A percentile compares a stretch with the other conserved stretches of the same genome.
phyloP scores from a whole-genome alignment of 768 basidiomycete genomes.

The Tricholoma matsutake region DNA sequence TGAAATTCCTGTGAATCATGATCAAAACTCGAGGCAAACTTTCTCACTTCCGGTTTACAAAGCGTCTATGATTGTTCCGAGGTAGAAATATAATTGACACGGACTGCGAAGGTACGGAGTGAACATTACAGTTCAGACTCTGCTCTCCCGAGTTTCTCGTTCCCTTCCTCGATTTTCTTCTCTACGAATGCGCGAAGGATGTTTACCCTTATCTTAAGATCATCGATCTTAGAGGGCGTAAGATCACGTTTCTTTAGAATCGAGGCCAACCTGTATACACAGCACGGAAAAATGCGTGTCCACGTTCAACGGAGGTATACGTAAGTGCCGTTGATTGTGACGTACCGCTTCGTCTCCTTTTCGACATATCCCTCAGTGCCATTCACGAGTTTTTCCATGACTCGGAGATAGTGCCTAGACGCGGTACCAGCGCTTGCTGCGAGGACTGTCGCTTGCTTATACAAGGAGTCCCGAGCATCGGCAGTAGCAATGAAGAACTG shows the following conservation, averaged over 20 bases:
- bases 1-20: constrained; percentile 6
- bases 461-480: constrained; percentile 55
- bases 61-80: constrained; percentile 1
- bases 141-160: constrained; percentile 34
- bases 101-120: constrained; percentile 1
- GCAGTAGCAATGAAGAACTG: constrained; percentile 66
- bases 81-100: constrained; percentile 1
- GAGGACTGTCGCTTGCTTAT: constrained; percentile 59
- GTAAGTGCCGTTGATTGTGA: constrained; percentile 13
- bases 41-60: constrained; percentile 1
- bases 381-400: constrained; percentile 84
- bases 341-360: constrained; percentile 83
- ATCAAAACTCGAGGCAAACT: constrained; percentile 11
- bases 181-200: constrained; percentile 64
- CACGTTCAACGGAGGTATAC: constrained; percentile 1
- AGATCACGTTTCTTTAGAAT: constrained; percentile 81
- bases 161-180: constrained; percentile 35
- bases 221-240: constrained; percentile 78
- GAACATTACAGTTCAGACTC: constrained; percentile 43
- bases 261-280: constrained; percentile 53
- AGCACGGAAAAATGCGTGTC: constrained; percentile 14
- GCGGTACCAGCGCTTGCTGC: constrained; percentile 47
- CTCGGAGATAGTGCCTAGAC: constrained; percentile 78
- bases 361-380: constrained; percentile 72
- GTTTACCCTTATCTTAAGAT: constrained; percentile 91